phyloP scores from a whole-genome alignment of 164 flowering plant species.

The Aristolochia contorta region DNA sequence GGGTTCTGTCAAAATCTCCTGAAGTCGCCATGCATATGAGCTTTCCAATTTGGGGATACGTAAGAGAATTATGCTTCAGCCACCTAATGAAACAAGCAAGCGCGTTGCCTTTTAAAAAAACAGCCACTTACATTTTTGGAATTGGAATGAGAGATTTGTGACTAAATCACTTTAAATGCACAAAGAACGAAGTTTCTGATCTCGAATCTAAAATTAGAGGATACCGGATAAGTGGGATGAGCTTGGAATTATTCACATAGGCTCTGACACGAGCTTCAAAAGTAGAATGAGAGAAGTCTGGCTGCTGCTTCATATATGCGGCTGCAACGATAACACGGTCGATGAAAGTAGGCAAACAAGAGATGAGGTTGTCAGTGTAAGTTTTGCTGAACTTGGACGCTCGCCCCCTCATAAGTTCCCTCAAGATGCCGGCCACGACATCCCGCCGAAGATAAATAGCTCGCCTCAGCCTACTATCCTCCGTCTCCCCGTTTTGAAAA shows the following conservation, averaged over 20 bases:
- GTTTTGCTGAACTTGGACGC: constrained; percentile 76
- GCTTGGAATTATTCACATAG: constrained; percentile 43
- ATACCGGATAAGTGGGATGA: constrained; percentile 74
- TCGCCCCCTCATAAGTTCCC: constrained; percentile 44
- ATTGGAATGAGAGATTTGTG: background rate
- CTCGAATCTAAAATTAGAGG: no score
- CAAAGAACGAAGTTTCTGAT: background rate
- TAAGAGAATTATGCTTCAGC: constrained; percentile 82
- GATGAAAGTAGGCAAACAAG: constrained; percentile 38
- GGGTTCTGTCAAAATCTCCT: constrained; percentile 36
- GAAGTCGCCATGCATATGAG: constrained; percentile 48
- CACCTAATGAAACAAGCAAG: constrained; percentile 38
- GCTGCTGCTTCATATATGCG: constrained; percentile 52
- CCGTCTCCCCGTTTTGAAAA: background rate
- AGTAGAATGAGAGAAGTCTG: constrained; percentile 40
- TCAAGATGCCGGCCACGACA: constrained; percentile 57
- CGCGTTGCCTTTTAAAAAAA: background rate
- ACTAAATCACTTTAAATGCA: background rate
- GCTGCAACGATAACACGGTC: constrained; percentile 77
- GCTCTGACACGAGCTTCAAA: constrained; percentile 55
- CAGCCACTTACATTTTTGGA: background rate
- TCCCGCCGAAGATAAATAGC: constrained; percentile 67
- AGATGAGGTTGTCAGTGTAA: constrained; percentile 49
- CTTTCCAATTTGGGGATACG: constrained; percentile 78
- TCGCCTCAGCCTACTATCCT: constrained; percentile 39